Evolutionary conservation across 805 yeast species (phyloP), one percentile per base, ranked within the genome.

Genomic region (Wickerhamiella domercqiae): DNA sequence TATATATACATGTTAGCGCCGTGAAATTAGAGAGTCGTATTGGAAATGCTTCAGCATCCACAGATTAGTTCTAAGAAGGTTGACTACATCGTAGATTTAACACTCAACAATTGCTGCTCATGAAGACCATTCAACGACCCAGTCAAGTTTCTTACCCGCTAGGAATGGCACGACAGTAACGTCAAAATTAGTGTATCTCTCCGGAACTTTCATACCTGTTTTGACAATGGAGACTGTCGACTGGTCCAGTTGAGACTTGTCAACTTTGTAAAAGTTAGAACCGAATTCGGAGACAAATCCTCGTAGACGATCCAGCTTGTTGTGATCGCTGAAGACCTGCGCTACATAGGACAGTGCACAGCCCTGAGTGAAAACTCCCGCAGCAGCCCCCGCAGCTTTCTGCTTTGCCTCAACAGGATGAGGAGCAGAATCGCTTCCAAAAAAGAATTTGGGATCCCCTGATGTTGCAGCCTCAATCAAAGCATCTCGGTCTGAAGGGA

Each of bases 341-440:
- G 97, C 96, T 20, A 90, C 61, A 47, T 87, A 90, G 6, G 84
- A 66, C 15, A 90, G 58, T 2, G 79, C 94, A 48, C 71, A 71
- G 17, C 81, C 70, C 57, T 90, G 98, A 2, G 97, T 81, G 60
- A 71, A 90, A 6, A 90, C 95, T 52, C 99, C 99, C n/a, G 99
- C 99, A 51, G 96, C 83, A 14, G 87, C 96, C 17, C 86, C 87
- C 26, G 66, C 62, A 47, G 73, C 83, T 43, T 69, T 76, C 19
- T 81, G 66, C 59, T 93, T 93, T 42, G 75, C 75, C 44, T 71
- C 70, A 19, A 81, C 52, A 5, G 95, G 93, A 56, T 90, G 98
- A 19, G 98, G 99, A 21, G 99, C 99, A 17, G 95, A 82, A 57
- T 90, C 99, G 1, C 95, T 81, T 5, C 99, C 99, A 54, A 86